Percentiles rank a stretch among this genome's conserved stretches.
These are phyloP conservation scores for Globisporangium paddicum DNA, from an alignment of 352 stramenopile genomes.

Conservation along the genomic window DNA sequence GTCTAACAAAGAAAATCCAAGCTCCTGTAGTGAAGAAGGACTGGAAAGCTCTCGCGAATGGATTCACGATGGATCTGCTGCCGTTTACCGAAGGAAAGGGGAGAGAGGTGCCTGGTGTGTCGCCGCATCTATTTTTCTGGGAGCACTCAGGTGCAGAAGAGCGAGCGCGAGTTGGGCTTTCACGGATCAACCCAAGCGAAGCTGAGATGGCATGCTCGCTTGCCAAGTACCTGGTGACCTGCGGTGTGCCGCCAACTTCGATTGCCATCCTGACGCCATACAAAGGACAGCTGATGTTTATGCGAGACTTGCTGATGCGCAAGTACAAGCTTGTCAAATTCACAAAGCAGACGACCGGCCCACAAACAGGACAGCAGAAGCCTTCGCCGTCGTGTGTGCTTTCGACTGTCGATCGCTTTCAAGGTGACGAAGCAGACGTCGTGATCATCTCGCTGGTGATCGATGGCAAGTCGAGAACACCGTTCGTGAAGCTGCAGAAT, in stretches of 20 bases:
- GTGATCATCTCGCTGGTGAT: slow-evolving; percentile 88
- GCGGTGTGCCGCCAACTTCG: slow-evolving; percentile 56
- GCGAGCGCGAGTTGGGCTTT: slow-evolving; percentile 64
- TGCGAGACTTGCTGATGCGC: slow-evolving; percentile 66
- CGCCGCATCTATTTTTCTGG: slow-evolving; percentile 84
- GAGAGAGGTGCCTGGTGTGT: slow-evolving; percentile 74
- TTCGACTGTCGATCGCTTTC: slow-evolving; percentile 88
- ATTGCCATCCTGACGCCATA: slow-evolving; percentile 89
- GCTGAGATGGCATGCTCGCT: slow-evolving; percentile 77
- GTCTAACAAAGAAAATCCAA: slow-evolving; percentile 50
- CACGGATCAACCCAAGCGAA: slow-evolving; percentile 66
- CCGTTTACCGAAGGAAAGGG: slow-evolving; percentile 34
- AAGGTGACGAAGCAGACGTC: slow-evolving; percentile 87
- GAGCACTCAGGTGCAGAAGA: slow-evolving; percentile 62
- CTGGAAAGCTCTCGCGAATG: neutral
- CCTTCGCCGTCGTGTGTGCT: slow-evolving; percentile 46
- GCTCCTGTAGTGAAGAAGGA: neutral
- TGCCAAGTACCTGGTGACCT: slow-evolving; percentile 71
- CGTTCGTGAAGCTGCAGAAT: slow-evolving; percentile 88
- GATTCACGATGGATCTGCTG: slow-evolving; percentile 4
- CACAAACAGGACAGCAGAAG: slow-evolving; percentile 12
- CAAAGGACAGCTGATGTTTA: slow-evolving; percentile 85
- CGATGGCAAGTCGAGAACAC: slow-evolving; percentile 81
- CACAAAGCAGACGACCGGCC: slow-evolving; percentile 19
- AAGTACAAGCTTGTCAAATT: slow-evolving; percentile 23